Evolutionary conservation across 306 rosid species (phyloP).

Genomic region (Argentina anserina): DNA sequence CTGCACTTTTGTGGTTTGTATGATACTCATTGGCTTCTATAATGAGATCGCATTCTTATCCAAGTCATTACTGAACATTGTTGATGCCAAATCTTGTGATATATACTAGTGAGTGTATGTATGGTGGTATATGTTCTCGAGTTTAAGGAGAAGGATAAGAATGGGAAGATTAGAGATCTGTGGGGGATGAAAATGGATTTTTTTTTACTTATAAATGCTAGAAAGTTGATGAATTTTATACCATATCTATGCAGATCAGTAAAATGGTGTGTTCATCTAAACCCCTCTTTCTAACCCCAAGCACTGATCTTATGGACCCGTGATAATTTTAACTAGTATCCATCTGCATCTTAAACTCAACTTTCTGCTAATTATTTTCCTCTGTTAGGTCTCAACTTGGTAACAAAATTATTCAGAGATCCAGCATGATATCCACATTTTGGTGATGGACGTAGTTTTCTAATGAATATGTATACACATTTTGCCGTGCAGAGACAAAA

Average conservation of each 20-base stretch:
- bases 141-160: neutral
- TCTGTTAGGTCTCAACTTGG: neutral
- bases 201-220: neutral
- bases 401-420: neutral
- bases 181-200: neutral
- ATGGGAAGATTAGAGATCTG: neutral
- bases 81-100: neutral
- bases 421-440: neutral
- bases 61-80: neutral
- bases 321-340: neutral
- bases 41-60: neutral
- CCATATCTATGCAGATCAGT: neutral
- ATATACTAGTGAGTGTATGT: no score
- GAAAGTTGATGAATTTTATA: neutral
- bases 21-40: neutral
- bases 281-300: neutral
- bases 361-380: neutral
- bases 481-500: slow-evolving; percentile 48
- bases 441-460: neutral
- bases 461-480: slow-evolving; percentile 5
- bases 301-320: neutral
- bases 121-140: no score
- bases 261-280: neutral
- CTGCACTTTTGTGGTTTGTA: neutral
- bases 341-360: neutral